These are phyloP conservation scores for Schizophyllum amplum DNA, from an alignment of 1,284 basidiomycete species.

Conservation along the genomic window DNA sequence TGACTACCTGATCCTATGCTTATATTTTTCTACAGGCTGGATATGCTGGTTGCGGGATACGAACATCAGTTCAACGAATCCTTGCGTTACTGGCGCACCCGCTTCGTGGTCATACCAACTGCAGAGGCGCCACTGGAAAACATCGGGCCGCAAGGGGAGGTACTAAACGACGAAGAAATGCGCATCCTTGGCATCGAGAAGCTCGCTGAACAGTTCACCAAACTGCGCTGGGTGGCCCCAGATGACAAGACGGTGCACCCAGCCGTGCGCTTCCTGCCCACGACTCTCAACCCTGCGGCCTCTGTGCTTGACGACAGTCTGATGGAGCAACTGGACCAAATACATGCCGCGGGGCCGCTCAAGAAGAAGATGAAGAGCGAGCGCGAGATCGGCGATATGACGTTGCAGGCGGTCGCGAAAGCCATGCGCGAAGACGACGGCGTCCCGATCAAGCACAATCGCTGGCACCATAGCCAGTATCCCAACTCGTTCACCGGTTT, in stretches of 20 bases:
- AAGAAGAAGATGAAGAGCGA: conserved; percentile 74
- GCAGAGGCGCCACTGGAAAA: conserved; percentile 53
- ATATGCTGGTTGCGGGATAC: conserved; percentile 83
- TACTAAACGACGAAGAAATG: conserved; percentile 80
- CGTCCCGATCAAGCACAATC: conserved; percentile 67
- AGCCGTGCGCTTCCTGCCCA: conserved; percentile 67
- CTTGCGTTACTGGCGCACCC: conserved; percentile 87
- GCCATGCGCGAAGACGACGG: conserved; percentile 76
- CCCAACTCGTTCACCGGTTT: conserved; percentile 79
- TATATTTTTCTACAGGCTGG: conserved; percentile 40
- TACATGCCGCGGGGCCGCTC: conserved; percentile 66
- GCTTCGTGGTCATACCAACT: conserved; percentile 91
- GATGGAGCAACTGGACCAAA: conserved; percentile 71
- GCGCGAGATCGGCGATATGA: conserved; percentile 58
- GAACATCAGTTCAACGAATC: conserved; percentile 77
- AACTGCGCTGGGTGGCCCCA: conserved; percentile 65
- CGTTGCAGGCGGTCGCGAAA: conserved; percentile 55
- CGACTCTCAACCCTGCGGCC: conserved; percentile 73
- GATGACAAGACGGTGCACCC: conserved; percentile 42
- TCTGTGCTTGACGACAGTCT: conserved; percentile 74
- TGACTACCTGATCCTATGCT: neutral
- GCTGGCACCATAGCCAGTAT: conserved; percentile 66
- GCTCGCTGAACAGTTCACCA: conserved; percentile 82
- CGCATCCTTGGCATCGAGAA: conserved; percentile 87
- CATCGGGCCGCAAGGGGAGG: conserved; percentile 57